These are phyloP conservation scores for bread wheat (Triticum aestivum) DNA, from an alignment of 176 grass and related monocot genomes.

Conservation along the genomic window IWGSC_CS_RefSeq_v2.1 NC_057794.1:314445717-314446216, in stretches of 20 bases:
- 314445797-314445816: conserved; percentile 60
- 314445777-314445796: conserved; percentile 70
- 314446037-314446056: conserved; percentile 46
- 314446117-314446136: conserved; percentile 49
- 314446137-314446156: conserved; percentile 57
- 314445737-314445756: conserved; percentile 78
- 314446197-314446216: conserved; percentile 67
- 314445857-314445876: conserved; percentile 56
- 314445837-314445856: conserved; percentile 57
- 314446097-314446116: conserved; percentile 57
- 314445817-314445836: conserved; percentile 57
- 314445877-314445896: conserved; percentile 53
- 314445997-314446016: conserved; percentile 61
- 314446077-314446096: conserved; percentile 44
- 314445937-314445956: conserved; percentile 48
- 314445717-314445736: conserved; percentile 49
- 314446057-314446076: conserved; percentile 44
- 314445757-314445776: conserved; percentile 80
- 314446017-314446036: conserved; percentile 57
- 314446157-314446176: conserved; percentile 54
- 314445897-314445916: conserved; percentile 54
- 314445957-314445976: conserved; percentile 45
- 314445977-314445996: conserved; percentile 51
- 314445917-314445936: conserved; percentile 55
- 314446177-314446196: conserved; percentile 53